A percentile compares a stretch with the other conserved stretches of the same genome.
Conservation (phyloP, 2,329 filamentous ascomycete species). For the Pestalotiopsis sp. region DNA sequence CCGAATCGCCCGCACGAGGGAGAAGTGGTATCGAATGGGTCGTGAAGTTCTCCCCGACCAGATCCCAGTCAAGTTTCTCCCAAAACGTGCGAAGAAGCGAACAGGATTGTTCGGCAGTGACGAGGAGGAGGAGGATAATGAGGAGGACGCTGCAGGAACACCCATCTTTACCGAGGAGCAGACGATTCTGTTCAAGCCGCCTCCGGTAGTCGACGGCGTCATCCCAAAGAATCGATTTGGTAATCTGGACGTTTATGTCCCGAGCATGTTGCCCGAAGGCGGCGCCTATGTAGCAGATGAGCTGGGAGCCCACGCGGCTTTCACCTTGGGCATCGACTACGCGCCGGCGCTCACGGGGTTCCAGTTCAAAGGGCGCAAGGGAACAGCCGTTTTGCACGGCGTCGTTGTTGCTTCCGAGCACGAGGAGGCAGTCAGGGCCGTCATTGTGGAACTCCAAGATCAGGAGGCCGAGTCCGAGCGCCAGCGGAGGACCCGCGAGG, state of each 20-base stretch:
- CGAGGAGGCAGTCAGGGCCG: constrained; percentile 70
- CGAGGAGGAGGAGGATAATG: constrained; percentile 36
- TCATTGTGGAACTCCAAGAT: constrained; percentile 69
- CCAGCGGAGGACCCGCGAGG: constrained; percentile 62
- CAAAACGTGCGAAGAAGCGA: constrained; percentile 44
- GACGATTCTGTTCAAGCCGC: constrained; percentile 74
- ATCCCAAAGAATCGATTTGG: constrained; percentile 92
- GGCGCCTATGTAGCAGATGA: constrained; percentile 70
- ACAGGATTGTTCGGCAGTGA: constrained; percentile 40
- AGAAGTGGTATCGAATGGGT: constrained; percentile 90
- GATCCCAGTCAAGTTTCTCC: constrained; percentile 78
- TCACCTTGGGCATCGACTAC: constrained; percentile 78
- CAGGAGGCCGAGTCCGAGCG: constrained; percentile 65
- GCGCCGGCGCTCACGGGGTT: constrained; percentile 91
- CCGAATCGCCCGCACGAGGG: constrained; percentile 73
- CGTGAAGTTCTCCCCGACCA: constrained; percentile 77
- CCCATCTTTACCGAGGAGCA: constrained; percentile 65
- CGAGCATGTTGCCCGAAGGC: constrained; percentile 85
- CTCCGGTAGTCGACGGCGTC: constrained; percentile 72
- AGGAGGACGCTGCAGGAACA: constrained; percentile 50
- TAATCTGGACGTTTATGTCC: constrained; percentile 91
- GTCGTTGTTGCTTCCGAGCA: constrained; percentile 75
- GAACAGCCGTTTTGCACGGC: constrained; percentile 81
- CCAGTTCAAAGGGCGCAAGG: constrained; percentile 80
- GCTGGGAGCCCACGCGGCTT: constrained; percentile 71